Evolutionary conservation across 805 yeast genomes (phyloP), one percentile per base, ranked within the genome.

Genomic region (Kodamaea laetipori): DNA sequence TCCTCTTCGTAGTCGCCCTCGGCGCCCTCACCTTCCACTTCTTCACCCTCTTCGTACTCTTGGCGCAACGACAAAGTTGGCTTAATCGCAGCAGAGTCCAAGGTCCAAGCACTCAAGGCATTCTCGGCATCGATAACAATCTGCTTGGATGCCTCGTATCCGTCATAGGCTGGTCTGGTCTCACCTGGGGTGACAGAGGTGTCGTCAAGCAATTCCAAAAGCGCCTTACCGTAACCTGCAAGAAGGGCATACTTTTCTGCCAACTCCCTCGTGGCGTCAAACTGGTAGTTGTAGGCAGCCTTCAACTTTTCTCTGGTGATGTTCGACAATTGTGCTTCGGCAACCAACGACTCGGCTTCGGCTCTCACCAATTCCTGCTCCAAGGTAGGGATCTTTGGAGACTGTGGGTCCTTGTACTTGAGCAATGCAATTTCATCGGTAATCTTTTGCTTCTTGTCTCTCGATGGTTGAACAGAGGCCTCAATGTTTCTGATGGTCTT

Each of bases 331-430:
- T 88, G 96, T 23, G 95, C 95, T 71, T 87, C 95, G 39, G 95
- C 96, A 56, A 88, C 95, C 52, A 87, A 74, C 41, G 90, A 83
- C 70, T 88, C 95, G 43, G 95, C 95, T 71, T 88, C 95, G 28
- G 94, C 94, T 69, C 96, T 78, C 46, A 88, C 95, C 62, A 87
- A 75, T 68, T 87, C 95, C 67, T 88, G 95, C 73, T 88, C 95
- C 63, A 88, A 74, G 45, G 86, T 81, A 43, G 81, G 77, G 52
- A 87, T 82, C 74, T 84, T 86, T 76, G 89, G 81, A 32, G 90
- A 82, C 67, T 82, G 83, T 44, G 95, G 92, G 68, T 84, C 90
- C 71, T 86, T 86, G 75, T 86, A 85, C 69, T 86, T 84, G 67
- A 86, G 73, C 67, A 81, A 80, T 48, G 92, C 94, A 61, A 86